Evolutionary conservation across 768 basidiomycete species (phyloP).

Genomic region (Rhizopogon roseolus): DNA sequence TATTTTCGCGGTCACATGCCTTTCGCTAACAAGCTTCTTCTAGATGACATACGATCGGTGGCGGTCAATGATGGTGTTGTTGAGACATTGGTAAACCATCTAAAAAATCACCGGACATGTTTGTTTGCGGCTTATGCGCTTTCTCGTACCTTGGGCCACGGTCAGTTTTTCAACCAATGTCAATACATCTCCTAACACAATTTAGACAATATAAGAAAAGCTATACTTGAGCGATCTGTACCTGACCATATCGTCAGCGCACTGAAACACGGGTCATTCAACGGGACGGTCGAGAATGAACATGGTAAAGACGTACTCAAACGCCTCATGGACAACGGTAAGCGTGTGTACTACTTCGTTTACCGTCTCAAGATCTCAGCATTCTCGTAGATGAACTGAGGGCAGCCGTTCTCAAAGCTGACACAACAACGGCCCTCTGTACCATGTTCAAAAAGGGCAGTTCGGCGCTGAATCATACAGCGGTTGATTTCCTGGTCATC

Average conservation of each 20-base stretch:
- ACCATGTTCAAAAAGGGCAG: neutral
- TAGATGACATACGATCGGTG: neutral
- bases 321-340: neutral
- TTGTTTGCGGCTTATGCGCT: conserved; percentile 4
- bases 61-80: neutral
- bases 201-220: neutral
- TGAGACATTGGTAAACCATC: neutral
- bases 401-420: neutral
- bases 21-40: neutral
- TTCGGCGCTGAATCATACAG: neutral
- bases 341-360: neutral
- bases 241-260: neutral
- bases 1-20: too few species aligned
- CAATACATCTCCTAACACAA: neutral
- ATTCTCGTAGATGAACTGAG: conserved; percentile 2
- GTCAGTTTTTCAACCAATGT: neutral
- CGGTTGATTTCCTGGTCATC: conserved; percentile 2
- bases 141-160: neutral
- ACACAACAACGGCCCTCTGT: neutral
- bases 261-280: neutral
- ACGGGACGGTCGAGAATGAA: conserved; percentile 1
- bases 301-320: neutral
- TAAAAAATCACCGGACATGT: neutral
- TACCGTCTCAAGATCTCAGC: neutral
- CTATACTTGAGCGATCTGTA: neutral